Conservation (phyloP, 371 early-diverging fungal genomes). For the Phascolomyces articulosus region DNA sequence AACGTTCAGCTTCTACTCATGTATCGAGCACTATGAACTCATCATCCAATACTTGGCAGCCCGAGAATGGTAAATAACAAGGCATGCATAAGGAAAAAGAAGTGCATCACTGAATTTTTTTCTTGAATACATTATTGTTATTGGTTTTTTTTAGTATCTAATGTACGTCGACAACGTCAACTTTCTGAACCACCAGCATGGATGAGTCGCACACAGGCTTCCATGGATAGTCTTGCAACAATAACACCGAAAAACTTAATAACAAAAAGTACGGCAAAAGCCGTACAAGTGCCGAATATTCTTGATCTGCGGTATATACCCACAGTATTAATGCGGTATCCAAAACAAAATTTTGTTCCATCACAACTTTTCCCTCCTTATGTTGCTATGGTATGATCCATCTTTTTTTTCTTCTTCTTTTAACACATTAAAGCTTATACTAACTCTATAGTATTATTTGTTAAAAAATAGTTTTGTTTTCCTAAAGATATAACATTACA, state of each 20-base stretch:
- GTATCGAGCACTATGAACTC: too few relatives aligned
- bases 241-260: not conserved
- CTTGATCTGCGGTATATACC: slow-evolving; percentile 48
- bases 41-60: not conserved
- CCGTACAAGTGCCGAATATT: slow-evolving; percentile 27
- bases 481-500: slow-evolving; percentile 68
- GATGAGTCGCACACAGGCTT: not conserved
- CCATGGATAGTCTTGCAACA: slow-evolving; percentile 4
- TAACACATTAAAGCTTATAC: too few relatives aligned
- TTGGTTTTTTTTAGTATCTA: not conserved
- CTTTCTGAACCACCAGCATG: slow-evolving; percentile 15
- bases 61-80: slow-evolving; percentile 3
- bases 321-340: slow-evolving; percentile 41
- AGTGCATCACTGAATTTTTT: not conserved
- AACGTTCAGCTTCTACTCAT: slow-evolving; percentile 9
- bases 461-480: slow-evolving; percentile 78
- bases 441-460: too few relatives aligned
- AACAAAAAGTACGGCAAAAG: not conserved
- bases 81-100: too few relatives aligned
- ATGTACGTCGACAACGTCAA: slow-evolving; percentile 12
- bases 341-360: slow-evolving; percentile 31
- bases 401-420: too few relatives aligned
- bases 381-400: slow-evolving; percentile 62
- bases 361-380: slow-evolving; percentile 61
- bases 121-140: not conserved